These are phyloP conservation scores for Discostella pseudostelligera DNA, from an alignment of 108 stramenopile species.

Conservation along the genomic window DNA sequence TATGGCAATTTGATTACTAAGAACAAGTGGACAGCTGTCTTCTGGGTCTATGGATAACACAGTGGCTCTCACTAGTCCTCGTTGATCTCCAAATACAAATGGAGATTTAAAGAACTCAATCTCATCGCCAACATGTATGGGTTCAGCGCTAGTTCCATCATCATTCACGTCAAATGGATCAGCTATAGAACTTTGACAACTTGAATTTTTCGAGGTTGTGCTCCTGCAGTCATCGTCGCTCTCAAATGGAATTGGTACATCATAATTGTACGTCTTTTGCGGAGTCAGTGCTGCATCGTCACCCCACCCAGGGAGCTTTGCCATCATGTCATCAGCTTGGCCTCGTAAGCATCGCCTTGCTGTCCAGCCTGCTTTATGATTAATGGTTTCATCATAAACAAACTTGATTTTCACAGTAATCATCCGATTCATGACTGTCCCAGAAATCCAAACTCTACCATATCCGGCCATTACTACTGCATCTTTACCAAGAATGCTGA, in stretches of 20 bases:
- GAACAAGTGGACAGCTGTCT: conserved; percentile 33
- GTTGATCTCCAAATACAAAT: conserved; percentile 54
- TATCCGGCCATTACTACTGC: not conserved
- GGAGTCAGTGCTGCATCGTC: no score
- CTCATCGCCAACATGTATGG: conserved; percentile 69
- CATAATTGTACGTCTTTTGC: no score
- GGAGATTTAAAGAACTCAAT: conserved; percentile 63
- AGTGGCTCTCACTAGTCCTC: conserved; percentile 50
- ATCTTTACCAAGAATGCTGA: not conserved
- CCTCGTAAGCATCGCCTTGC: no score
- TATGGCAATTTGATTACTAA: conserved; percentile 58
- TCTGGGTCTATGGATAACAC: conserved; percentile 54
- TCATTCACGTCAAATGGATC: conserved; percentile 28
- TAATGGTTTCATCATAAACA: not conserved
- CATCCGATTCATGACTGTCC: not conserved
- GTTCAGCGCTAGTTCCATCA: conserved; percentile 52
- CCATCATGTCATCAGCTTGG: no score
- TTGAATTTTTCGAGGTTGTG: no score
- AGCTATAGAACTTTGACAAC: no score
- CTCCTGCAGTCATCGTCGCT: no score
- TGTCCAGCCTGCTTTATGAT: not conserved
- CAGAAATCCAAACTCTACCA: not conserved
- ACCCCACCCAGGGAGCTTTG: no score
- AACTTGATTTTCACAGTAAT: not conserved
- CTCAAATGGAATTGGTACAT: no score